A percentile compares a stretch with the other conserved stretches of the same genome.
Evolutionary conservation across 73 alveolate genomes (phyloP).

Genomic region (Urostyla sp.): DNA sequence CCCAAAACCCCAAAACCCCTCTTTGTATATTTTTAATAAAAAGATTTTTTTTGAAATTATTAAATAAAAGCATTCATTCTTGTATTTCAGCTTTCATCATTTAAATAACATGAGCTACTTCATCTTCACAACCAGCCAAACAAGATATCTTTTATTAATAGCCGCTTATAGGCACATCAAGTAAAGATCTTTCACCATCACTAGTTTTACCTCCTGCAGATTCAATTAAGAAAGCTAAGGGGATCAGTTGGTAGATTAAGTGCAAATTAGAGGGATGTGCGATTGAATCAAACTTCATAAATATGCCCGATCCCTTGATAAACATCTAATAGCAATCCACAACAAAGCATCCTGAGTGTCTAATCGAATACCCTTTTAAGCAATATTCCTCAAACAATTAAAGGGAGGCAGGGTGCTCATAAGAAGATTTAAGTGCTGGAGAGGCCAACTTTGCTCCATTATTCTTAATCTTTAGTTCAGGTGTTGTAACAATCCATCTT

Average conservation of each 20-base stretch:
- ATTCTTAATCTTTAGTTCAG: conserved; percentile 21
- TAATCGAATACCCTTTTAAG: conserved; percentile 76
- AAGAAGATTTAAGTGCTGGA: conserved; percentile 83
- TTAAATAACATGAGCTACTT: conserved; percentile 20
- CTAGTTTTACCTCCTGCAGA: conserved; percentile 87
- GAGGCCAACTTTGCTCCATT: conserved; percentile 81
- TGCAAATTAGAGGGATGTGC: conserved; percentile 59
- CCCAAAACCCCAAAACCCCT: too few species aligned
- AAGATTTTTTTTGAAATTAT: too few species aligned
- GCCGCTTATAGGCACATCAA: conserved; percentile 46
- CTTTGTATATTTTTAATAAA: too few species aligned
- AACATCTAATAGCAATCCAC: conserved; percentile 90
- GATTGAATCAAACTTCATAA: conserved; percentile 68
- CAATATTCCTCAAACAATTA: conserved; percentile 72
- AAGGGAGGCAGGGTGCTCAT: conserved; percentile 70
- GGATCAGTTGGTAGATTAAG: conserved; percentile 83
- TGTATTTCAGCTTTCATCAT: neutral
- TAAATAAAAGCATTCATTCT: too few species aligned
- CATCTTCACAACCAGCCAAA: conserved; percentile 21
- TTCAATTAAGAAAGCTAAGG: conserved; percentile 82
- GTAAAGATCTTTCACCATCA: conserved; percentile 61
- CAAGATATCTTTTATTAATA: conserved; percentile 38
- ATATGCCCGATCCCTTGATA: conserved; percentile 88
- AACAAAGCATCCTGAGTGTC: conserved; percentile 94
- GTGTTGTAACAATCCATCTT: conserved; percentile 52